A percentile compares a stretch with the other conserved stretches of the same genome.
These are phyloP conservation scores for Laetiporus sulphureus DNA, from an alignment of 1,284 basidiomycete genomes.

Conservation along the genomic window DNA sequence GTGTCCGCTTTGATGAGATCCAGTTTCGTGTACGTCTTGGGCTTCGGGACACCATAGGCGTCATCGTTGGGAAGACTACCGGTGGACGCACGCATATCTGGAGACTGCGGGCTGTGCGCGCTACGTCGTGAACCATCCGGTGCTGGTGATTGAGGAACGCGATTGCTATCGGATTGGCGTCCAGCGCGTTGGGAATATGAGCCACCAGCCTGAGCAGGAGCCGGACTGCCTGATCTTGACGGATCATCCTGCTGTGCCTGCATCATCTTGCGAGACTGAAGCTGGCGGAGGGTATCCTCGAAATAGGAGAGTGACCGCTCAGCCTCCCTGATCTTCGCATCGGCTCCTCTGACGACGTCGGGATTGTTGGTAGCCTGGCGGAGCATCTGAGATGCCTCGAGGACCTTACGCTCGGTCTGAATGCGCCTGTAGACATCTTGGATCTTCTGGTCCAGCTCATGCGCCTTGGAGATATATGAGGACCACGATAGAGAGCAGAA, in stretches of 20 bases:
- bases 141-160: slow-evolving; percentile 16
- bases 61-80: slow-evolving; percentile 33
- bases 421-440: slow-evolving; percentile 88
- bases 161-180: slow-evolving; percentile 37
- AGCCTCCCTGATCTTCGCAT: slow-evolving; percentile 85
- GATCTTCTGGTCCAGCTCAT: slow-evolving; percentile 85
- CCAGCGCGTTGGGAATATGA: slow-evolving; percentile 20
- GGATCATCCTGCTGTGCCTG: slow-evolving; percentile 50
- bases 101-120: slow-evolving; percentile 30
- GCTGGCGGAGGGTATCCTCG: slow-evolving; percentile 78
- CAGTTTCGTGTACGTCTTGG: slow-evolving; percentile 68
- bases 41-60: slow-evolving; percentile 34
- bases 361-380: slow-evolving; percentile 81
- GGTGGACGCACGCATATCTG: slow-evolving; percentile 31
- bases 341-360: slow-evolving; percentile 77
- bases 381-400: slow-evolving; percentile 79
- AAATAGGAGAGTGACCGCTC: slow-evolving; percentile 85
- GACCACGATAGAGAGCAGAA: slow-evolving; percentile 5
- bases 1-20: slow-evolving; percentile 98
- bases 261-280: slow-evolving; percentile 71
- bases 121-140: slow-evolving; percentile 41
- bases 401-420: slow-evolving; percentile 87
- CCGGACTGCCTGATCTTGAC: slow-evolving; percentile 37
- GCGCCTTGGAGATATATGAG: slow-evolving; percentile 24
- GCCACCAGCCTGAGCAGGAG: slow-evolving; percentile 28